Percentiles rank a stretch among this genome's conserved stretches.
phyloP scores from a whole-genome alignment of 2,329 filamentous ascomycete genomes.

The Dothistroma septosporum region DNA sequence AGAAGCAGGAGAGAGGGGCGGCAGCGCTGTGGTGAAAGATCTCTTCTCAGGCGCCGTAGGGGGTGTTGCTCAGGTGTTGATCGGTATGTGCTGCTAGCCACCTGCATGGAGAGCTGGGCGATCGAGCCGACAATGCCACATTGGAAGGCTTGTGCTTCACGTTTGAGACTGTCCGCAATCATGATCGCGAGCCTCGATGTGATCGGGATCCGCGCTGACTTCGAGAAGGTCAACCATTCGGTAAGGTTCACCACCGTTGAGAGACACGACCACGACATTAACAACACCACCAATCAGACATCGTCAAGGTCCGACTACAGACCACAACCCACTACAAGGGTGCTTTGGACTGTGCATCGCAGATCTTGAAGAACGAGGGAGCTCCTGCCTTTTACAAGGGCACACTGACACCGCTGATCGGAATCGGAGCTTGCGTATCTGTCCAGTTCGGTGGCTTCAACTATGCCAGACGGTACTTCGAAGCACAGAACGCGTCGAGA shows the following conservation, averaged over 20 bases:
- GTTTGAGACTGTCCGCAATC: background rate
- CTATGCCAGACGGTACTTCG: conserved; percentile 80
- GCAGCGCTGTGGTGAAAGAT: conserved; percentile 68
- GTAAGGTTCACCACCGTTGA: conserved; percentile 38
- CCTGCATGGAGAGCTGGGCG: background rate
- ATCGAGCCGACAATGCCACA: background rate
- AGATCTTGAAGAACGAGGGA: conserved; percentile 85
- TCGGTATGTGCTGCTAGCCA: conserved; percentile 60
- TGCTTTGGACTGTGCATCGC: conserved; percentile 72
- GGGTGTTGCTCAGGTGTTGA: conserved; percentile 86
- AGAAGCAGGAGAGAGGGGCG: conserved; percentile 39
- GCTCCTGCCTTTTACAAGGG: conserved; percentile 95
- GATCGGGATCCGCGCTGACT: conserved; percentile 11
- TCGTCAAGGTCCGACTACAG: conserved; percentile 95
- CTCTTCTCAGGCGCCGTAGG: conserved; percentile 85
- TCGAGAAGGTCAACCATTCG: conserved; percentile 59
- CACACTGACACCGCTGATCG: conserved; percentile 87
- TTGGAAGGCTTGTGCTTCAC: background rate
- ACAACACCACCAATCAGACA: conserved; percentile 54
- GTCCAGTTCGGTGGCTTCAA: conserved; percentile 98
- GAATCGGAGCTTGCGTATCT: conserved; percentile 92
- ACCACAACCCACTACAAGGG: conserved; percentile 77
- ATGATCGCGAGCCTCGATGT: background rate
- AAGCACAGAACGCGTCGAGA: conserved; percentile 60
- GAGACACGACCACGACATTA: background rate